Percentiles rank a stretch among this genome's conserved stretches.
phyloP scores from a whole-genome alignment of 2,329 filamentous ascomycete species.

The Ophiocordyceps camponoti-floridani region DNA sequence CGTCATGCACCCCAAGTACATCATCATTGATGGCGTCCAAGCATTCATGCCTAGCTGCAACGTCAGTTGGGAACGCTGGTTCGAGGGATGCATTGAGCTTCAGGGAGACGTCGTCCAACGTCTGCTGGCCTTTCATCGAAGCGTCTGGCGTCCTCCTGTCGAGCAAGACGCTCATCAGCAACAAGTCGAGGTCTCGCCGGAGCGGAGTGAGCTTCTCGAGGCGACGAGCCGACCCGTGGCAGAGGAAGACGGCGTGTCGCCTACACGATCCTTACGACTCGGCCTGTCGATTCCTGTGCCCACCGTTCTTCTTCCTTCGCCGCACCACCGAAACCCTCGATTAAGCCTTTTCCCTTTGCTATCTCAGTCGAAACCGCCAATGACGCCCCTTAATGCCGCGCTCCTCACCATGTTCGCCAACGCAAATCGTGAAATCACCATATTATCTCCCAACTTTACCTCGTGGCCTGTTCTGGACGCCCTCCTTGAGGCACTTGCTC shows the following conservation, averaged over 20 bases:
- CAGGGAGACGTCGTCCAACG: slow-evolving; percentile 40
- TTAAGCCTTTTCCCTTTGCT: slow-evolving; percentile 42
- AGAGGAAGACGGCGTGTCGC: slow-evolving; percentile 6
- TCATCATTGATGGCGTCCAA: slow-evolving; percentile 48
- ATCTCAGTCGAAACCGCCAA: slow-evolving; percentile 28
- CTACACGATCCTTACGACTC: slow-evolving; percentile 13
- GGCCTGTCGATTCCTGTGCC: slow-evolving; percentile 15
- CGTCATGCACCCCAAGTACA: slow-evolving; percentile 78
- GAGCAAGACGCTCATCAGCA: neutral
- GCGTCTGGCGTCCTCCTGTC: slow-evolving; percentile 40
- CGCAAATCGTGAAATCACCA: slow-evolving; percentile 40
- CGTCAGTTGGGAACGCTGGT: slow-evolving; percentile 76
- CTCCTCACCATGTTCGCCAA: slow-evolving; percentile 40
- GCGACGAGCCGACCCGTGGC: slow-evolving; percentile 4
- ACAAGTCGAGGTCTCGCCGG: neutral
- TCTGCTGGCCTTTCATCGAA: slow-evolving; percentile 48
- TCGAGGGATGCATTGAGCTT: slow-evolving; percentile 58
- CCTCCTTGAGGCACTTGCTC: slow-evolving; percentile 39
- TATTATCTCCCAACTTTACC: slow-evolving; percentile 68
- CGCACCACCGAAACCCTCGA: slow-evolving; percentile 50
- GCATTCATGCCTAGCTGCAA: slow-evolving; percentile 68
- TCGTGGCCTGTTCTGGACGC: slow-evolving; percentile 43
- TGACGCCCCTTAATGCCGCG: slow-evolving; percentile 50
- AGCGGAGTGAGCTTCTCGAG: neutral
- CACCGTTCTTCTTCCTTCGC: slow-evolving; percentile 54